phyloP scores from a whole-genome alignment of 1,284 basidiomycete genomes.

The Microbotryum saponariae region DNA sequence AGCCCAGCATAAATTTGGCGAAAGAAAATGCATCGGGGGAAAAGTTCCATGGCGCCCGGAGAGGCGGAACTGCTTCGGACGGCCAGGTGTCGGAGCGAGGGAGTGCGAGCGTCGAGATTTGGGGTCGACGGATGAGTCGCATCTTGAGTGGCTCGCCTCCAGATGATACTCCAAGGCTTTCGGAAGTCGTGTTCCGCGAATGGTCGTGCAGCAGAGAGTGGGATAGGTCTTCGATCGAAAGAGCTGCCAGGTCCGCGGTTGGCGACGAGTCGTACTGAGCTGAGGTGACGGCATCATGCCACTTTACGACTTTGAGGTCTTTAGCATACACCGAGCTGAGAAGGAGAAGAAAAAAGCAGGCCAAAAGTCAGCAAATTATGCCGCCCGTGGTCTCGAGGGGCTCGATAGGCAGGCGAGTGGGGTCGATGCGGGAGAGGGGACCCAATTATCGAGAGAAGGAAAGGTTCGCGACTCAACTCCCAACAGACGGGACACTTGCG shows the following conservation, averaged over 20 bases:
- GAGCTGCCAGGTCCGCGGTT: conserved; percentile 4
- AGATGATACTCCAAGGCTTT: not conserved
- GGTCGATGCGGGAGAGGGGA: not conserved
- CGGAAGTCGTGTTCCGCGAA: conserved; percentile 5
- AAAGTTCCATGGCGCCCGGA: conserved; percentile 90
- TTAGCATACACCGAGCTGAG: conserved; percentile 63
- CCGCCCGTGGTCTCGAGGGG: too few relatives aligned
- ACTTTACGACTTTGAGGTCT: conserved; percentile 83
- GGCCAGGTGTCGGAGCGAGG: conserved; percentile 90
- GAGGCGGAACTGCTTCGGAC: conserved; percentile 78
- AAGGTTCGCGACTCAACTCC: conserved; percentile 46
- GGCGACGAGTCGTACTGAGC: not conserved
- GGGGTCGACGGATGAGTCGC: conserved; percentile 85
- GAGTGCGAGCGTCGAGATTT: conserved; percentile 89
- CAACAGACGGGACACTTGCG: conserved; percentile 91
- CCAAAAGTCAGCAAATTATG: too few relatives aligned
- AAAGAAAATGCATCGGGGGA: conserved; percentile 82
- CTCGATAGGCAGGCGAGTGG: too few relatives aligned
- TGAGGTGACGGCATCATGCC: conserved; percentile 39
- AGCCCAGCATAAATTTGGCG: conserved; percentile 92
- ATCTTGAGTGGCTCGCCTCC: conserved; percentile 51
- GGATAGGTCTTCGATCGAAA: conserved; percentile 22
- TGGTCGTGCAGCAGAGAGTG: conserved; percentile 22
- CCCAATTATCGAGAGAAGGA: not conserved
- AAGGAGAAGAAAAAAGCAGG: too few relatives aligned